Base-by-base conservation (phyloP, 179 eudicot species). In the Beta corolliflora region DNA sequence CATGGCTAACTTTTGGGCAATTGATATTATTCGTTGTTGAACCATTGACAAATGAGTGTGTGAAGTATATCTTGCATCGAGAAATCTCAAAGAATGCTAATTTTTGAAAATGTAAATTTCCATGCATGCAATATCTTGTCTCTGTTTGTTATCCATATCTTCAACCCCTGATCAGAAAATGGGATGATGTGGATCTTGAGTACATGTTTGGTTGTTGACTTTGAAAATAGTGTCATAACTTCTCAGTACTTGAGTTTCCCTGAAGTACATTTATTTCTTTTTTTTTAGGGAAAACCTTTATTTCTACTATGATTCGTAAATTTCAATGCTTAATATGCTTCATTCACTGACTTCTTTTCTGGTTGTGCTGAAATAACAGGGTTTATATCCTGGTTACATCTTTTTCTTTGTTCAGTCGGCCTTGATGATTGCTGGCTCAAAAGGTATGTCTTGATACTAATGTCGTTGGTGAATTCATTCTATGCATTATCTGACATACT, bases 331-430 rank as follows among this genome's bases (percentile, higher is more conserved):
- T 9, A 0, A 12, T 23, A 14, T 31, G 10, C 31, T n/a, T 72
- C 8, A 31, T 53, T 21, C 15, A n/a, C 77, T 80, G 73, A 55
- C 25, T 29, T 68, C 19, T 70, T 61, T 48, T 41, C 64, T 70
- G 61, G 23, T 55, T 55, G 76, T 36, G 41, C 9, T 78, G 83
- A 75, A 61, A 77, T 71, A 71, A 66, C 91, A 97, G 99, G 99
- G 99, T 79, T 59, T 97, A 69, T 97, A 94, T 87, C 99, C 99
- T 48, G 99, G 99, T 68, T 97, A 97, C 88, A 71, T 97, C 59
- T 86, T 94, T 78, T 97, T 97, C 94, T 97, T 97, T 83, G 98
- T 91, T 82, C 99, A 97, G 80, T 90, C 99, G 29, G 99, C 99
- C 63, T 76, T 92, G 81, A 91, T 94, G 97, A 97, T 94, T 84